phyloP scores from a whole-genome alignment of 2,329 filamentous ascomycete genomes.

The Calonectria pauciramosa region DNA sequence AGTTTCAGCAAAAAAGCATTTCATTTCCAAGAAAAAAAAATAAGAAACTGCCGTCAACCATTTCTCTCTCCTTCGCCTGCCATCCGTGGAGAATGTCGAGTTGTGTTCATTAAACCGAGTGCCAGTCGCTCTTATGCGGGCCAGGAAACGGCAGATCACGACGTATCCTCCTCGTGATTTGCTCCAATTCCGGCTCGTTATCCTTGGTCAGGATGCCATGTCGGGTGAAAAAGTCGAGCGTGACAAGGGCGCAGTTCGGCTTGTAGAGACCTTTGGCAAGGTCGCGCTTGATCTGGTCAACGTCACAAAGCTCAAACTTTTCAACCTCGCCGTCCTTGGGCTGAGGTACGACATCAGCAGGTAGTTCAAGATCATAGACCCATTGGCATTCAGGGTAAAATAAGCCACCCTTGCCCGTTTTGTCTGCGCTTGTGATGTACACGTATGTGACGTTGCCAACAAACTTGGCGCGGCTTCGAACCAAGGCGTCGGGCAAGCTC shows the following conservation, averaged over 20 bases:
- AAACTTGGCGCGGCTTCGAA: conserved; percentile 70
- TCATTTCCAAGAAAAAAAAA: conserved; percentile 7
- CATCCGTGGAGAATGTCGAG: background rate
- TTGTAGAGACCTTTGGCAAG: conserved; percentile 86
- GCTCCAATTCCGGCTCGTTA: conserved; percentile 83
- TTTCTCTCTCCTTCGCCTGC: background rate
- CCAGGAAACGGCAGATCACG: conserved; percentile 85
- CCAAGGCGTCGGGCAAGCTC: conserved; percentile 77
- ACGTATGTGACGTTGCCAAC: conserved; percentile 87
- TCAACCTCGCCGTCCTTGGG: conserved; percentile 93
- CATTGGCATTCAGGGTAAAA: conserved; percentile 94
- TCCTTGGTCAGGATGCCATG: conserved; percentile 84
- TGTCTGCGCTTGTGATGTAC: conserved; percentile 80
- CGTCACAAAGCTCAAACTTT: conserved; percentile 81
- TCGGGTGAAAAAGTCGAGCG: conserved; percentile 91
- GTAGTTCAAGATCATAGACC: conserved; percentile 88
- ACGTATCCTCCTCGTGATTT: conserved; percentile 83
- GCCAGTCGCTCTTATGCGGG: conserved; percentile 63
- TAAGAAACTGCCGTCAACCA: background rate
- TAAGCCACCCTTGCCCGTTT: conserved; percentile 84
- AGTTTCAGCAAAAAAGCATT: conserved; percentile 18
- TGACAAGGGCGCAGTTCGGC: conserved; percentile 87
- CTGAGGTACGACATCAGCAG: conserved; percentile 74
- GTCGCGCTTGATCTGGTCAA: conserved; percentile 81
- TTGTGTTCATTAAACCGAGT: conserved; percentile 21